Evolutionary conservation across 2,329 filamentous ascomycete genomes (phyloP).

Genomic region (Biscogniauxia mediterranea): DNA sequence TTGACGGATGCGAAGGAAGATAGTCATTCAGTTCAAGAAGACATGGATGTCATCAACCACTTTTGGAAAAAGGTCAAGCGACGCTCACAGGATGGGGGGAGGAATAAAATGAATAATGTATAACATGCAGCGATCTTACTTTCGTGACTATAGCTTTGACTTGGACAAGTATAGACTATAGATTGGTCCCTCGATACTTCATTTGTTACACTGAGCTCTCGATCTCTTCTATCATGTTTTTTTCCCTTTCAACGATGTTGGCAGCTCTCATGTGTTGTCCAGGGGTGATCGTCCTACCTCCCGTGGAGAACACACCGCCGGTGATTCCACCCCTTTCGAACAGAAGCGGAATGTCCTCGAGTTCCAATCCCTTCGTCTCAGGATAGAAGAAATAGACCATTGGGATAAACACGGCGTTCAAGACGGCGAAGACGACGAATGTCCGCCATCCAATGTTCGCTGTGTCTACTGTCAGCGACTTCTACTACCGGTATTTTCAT

Average conservation of each 20-base stretch:
- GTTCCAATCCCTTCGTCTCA: slow-evolving; percentile 41
- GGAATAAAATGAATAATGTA: neutral
- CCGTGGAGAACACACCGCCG: slow-evolving; percentile 35
- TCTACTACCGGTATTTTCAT: neutral
- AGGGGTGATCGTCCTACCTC: slow-evolving; percentile 28
- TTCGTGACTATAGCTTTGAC: neutral
- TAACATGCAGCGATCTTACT: neutral
- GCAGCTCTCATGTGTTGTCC: slow-evolving; percentile 10
- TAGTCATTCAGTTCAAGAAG: slow-evolving; percentile 20
- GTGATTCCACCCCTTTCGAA: slow-evolving; percentile 38
- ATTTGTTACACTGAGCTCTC: neutral
- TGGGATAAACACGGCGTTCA: slow-evolving; percentile 28
- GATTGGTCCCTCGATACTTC: neutral
- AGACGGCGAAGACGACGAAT: slow-evolving; percentile 30
- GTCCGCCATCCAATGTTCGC: slow-evolving; percentile 30
- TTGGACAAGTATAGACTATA: neutral
- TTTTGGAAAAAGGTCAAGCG: slow-evolving; percentile 28
- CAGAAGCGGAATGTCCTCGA: slow-evolving; percentile 44
- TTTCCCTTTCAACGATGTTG: neutral
- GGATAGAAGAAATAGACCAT: slow-evolving; percentile 43
- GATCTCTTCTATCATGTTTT: neutral
- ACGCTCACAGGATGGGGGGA: slow-evolving; percentile 9
- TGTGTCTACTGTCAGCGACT: slow-evolving; percentile 9
- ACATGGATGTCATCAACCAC: slow-evolving; percentile 22
- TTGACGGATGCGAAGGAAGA: slow-evolving; percentile 19